Evolutionary conservation across 2,329 filamentous ascomycete species (phyloP).

Genomic region (Metarhizium anisopliae): DNA sequence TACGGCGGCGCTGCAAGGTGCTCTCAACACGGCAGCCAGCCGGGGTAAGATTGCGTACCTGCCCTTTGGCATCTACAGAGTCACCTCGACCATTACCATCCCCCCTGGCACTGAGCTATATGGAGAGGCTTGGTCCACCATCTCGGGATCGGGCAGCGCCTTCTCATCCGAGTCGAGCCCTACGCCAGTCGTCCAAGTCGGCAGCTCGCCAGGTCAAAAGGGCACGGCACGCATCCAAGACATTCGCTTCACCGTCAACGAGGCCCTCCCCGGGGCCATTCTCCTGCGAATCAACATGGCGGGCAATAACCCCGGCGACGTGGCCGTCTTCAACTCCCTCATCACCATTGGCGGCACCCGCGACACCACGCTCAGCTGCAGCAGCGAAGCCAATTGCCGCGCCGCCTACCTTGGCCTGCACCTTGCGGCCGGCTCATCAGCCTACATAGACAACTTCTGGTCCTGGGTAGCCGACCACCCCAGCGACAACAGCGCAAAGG

Average conservation of each 20-base stretch:
- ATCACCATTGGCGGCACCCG: slow-evolving; percentile 35
- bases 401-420: slow-evolving; percentile 41
- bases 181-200: slow-evolving; percentile 39
- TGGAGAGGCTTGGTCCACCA: slow-evolving; percentile 45
- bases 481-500: slow-evolving; percentile 33
- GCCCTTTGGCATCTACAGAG: slow-evolving; percentile 18
- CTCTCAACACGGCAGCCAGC: slow-evolving; percentile 27
- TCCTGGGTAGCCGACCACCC: slow-evolving; percentile 38
- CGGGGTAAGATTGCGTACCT: slow-evolving; percentile 18
- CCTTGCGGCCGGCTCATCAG: slow-evolving; percentile 23
- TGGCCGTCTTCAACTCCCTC: slow-evolving; percentile 39
- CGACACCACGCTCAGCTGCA: slow-evolving; percentile 16
- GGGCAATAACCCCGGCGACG: slow-evolving; percentile 34
- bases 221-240: slow-evolving; percentile 42
- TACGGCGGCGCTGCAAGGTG: slow-evolving; percentile 24
- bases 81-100: slow-evolving; percentile 16
- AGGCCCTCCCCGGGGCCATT: slow-evolving; percentile 29
- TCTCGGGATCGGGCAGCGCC: slow-evolving; percentile 33
- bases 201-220: slow-evolving; percentile 32
- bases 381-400: slow-evolving; percentile 28
- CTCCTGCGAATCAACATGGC: slow-evolving; percentile 45
- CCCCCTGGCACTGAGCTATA: slow-evolving; percentile 37
- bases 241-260: slow-evolving; percentile 40
- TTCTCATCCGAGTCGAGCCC: slow-evolving; percentile 37
- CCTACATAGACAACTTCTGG: slow-evolving; percentile 18